phyloP scores from a whole-genome alignment of 805 yeast species.

The Lipomyces starkeyi region DNA sequence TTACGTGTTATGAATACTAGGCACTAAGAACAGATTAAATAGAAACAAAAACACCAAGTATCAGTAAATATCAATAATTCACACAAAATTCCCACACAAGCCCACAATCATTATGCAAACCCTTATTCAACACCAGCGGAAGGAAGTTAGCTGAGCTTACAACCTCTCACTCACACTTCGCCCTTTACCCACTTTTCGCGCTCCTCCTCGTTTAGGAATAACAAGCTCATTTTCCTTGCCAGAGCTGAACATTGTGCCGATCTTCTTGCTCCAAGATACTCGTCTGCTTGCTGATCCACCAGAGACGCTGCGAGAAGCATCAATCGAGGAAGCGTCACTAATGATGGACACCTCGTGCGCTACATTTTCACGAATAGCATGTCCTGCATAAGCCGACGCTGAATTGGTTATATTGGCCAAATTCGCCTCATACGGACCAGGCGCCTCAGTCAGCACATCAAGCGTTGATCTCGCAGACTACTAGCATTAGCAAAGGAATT shows the following conservation, averaged over 20 bases:
- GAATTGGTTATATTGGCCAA: neutral
- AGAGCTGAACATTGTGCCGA: conserved; percentile 30
- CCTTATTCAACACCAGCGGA: neutral
- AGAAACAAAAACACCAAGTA: neutral
- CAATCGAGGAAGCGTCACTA: conserved; percentile 4
- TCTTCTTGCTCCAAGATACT: conserved; percentile 34
- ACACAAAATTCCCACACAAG: neutral
- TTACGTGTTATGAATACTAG: no score
- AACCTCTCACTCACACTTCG: conserved; percentile 33
- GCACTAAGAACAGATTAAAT: neutral
- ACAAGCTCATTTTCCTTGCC: conserved; percentile 35
- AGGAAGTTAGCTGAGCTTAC: neutral
- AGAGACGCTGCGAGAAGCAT: conserved; percentile 1
- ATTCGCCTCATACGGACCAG: neutral
- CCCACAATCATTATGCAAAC: neutral
- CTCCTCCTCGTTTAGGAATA: conserved; percentile 27
- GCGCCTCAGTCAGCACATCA: conserved; percentile 5
- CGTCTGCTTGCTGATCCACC: conserved; percentile 2
- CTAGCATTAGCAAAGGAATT: neutral
- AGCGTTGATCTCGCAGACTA: neutral
- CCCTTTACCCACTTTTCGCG: conserved; percentile 19
- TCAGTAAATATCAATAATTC: neutral
- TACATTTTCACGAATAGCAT: neutral
- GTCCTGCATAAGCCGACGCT: neutral
- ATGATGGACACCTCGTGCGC: neutral